Base-by-base conservation (phyloP, 768 basidiomycete species). In the Phylloporus arenicola region DNA sequence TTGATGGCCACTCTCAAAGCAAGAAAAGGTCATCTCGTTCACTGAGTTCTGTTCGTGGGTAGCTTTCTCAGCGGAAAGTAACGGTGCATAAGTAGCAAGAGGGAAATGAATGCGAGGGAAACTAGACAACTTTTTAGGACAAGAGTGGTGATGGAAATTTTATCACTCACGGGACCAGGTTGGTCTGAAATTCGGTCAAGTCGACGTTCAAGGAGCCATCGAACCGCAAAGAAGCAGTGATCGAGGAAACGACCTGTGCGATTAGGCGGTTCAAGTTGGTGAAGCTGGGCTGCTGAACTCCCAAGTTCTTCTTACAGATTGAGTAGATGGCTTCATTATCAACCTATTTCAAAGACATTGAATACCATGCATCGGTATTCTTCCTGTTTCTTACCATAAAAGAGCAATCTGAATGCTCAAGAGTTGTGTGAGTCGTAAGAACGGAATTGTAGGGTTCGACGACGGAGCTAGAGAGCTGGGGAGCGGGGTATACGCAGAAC, bases 261-360 rank as follows among this genome's bases (percentile, higher is more conserved):
- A 98, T 98, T 59, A 99, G 76, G 50, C 96, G 77, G 75, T 99
- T 98, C 55, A 98, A 72, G 78, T 99, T 98, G 63, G 79, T 77
- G 77, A 95, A 92, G 63, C 91, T 87, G 14, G 96, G 96, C 30
- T 80, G 86, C 24, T 77, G 64, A 58, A 97, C 88, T 58, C 81
- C 82, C 51, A 98, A 78, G 68, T 88, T 93, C 72, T 88, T 85
- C 79, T 96, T 94, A 89, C 95, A 98, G 67, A 98, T 98, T 68
- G 97, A 94, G 72, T 95, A 98, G 67, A 98, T 98, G 47, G 94
- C 96, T 71, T 99, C 94, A 68, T 99, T 99, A 68, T 99, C 96
- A 55, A 99, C 89, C 88, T 91, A 54, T 31, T 55, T 38, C 17
- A 33, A 39, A 31, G 47, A 25, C 13, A 53, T 54, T 46, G 52